Conservation (phyloP, 129 eudicot genomes). For the Lactuca saligna region DNA sequence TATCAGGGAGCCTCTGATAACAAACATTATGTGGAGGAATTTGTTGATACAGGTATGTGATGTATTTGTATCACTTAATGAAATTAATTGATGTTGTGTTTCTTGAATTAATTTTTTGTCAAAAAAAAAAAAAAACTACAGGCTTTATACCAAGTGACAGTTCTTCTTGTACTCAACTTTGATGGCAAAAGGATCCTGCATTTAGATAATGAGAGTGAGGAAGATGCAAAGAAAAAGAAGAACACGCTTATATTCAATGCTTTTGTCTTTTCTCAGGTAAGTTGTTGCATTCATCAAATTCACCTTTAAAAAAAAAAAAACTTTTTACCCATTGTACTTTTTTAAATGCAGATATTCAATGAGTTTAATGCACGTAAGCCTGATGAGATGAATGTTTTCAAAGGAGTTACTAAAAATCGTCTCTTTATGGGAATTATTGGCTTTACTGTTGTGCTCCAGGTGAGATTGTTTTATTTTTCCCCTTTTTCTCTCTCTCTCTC, state of each 20-base stretch:
- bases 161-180: conserved; percentile 72
- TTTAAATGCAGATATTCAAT: conserved; percentile 73
- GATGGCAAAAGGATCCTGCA: conserved; percentile 53
- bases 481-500: conserved; percentile 1
- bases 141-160: conserved; percentile 86
- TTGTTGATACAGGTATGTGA: conserved; percentile 64
- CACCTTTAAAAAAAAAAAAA: too few species aligned
- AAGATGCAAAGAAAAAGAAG: conserved; percentile 60
- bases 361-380: conserved; percentile 97
- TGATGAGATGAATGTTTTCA: conserved; percentile 68
- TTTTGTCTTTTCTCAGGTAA: conserved; percentile 89
- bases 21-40: conserved; percentile 98
- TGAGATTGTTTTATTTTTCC: conserved; percentile 20
- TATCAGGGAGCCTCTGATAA: conserved; percentile 86
- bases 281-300: too few species aligned
- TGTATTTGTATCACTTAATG: too few species aligned
- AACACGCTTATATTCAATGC: conserved; percentile 89
- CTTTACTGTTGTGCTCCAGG: conserved; percentile 77
- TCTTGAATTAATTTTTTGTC: neutral
- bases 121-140: conserved; percentile 17
- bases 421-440: conserved; percentile 72
- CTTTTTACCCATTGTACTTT: neutral
- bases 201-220: conserved; percentile 41
- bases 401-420: conserved; percentile 69
- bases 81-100: neutral